A percentile compares a stretch with the other conserved stretches of the same genome.
These are phyloP conservation scores for Reticulascus tulasneorum DNA, from an alignment of 2,329 filamentous ascomycete genomes.

Conservation along the genomic window DNA sequence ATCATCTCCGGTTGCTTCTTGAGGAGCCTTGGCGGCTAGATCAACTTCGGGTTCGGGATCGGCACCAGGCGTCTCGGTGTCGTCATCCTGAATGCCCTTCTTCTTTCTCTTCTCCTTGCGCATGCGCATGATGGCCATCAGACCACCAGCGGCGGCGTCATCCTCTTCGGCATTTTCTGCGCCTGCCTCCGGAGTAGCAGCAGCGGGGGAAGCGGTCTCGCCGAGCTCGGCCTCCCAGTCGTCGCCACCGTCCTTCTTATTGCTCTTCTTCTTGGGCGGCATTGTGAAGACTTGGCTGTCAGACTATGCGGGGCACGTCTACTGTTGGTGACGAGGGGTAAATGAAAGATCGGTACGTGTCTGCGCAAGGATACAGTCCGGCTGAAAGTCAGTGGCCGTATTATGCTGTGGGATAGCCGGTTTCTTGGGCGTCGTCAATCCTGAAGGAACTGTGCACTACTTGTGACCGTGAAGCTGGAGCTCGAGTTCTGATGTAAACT, in stretches of 20 bases:
- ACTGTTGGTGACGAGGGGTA: no score
- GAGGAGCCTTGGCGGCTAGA: slow-evolving; percentile 65
- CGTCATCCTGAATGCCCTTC: slow-evolving; percentile 72
- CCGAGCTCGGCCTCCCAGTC: slow-evolving; percentile 95
- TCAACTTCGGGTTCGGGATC: slow-evolving; percentile 38
- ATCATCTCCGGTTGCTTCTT: slow-evolving; percentile 79
- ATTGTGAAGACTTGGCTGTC: no score
- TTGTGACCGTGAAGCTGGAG: slow-evolving; percentile 3
- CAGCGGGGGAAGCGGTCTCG: slow-evolving; percentile 65
- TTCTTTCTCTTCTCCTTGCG: slow-evolving; percentile 86
- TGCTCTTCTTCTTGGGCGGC: slow-evolving; percentile 91
- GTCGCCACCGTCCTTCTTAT: slow-evolving; percentile 77
- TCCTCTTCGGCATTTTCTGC: slow-evolving; percentile 52
- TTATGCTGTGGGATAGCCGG: no score
- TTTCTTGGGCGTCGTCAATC: no score
- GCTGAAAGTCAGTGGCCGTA: no score
- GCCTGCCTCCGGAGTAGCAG: slow-evolving; percentile 45
- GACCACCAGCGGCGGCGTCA: slow-evolving; percentile 56
- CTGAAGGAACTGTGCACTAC: no score
- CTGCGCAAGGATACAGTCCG: no score
- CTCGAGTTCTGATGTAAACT: slow-evolving; percentile 5
- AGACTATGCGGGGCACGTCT: no score
- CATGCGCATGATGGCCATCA: slow-evolving; percentile 78
- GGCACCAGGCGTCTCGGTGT: slow-evolving; percentile 56
- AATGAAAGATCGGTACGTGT: no score